Percentiles rank a stretch among this genome's conserved stretches.
phyloP scores from a whole-genome alignment of 768 basidiomycete species.

The Strobilomyces echinocephalus region DNA sequence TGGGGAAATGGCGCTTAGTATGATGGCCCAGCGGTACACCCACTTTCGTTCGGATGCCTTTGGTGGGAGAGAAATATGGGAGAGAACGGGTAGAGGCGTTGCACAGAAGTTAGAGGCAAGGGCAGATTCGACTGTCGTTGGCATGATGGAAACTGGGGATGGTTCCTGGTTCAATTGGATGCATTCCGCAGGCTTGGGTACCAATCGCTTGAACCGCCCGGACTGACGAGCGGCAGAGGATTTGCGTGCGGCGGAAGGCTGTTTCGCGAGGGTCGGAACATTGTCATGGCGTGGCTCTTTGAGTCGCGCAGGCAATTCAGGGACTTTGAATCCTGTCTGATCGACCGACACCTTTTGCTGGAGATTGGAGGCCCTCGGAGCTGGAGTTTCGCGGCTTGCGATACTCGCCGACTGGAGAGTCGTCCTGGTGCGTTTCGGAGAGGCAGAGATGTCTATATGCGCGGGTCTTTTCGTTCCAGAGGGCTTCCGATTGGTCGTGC shows the following conservation, averaged over 20 bases:
- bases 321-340: slow-evolving; percentile 7
- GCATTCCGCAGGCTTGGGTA: not conserved
- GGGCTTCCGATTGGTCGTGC: not conserved
- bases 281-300: not conserved
- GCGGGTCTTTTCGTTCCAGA: slow-evolving; percentile 13
- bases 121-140: not conserved
- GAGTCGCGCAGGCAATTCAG: not conserved
- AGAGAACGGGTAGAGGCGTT: slow-evolving; percentile 25
- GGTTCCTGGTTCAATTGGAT: not conserved
- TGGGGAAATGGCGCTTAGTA: slow-evolving; percentile 45
- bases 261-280: not conserved
- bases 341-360: not conserved
- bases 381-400: not conserved
- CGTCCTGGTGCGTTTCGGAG: slow-evolving; percentile 13
- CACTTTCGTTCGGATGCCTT: slow-evolving; percentile 53
- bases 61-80: slow-evolving; percentile 52
- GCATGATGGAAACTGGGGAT: not conserved
- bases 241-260: not conserved
- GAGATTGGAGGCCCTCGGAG: not conserved
- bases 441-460: slow-evolving; percentile 17
- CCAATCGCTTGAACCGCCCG: slow-evolving; percentile 17
- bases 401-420: not conserved
- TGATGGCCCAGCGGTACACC: slow-evolving; percentile 47
- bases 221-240: not conserved
- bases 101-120: not conserved